phyloP scores from a whole-genome alignment of 208 protist genomes.

The Trypanosoma vivax region DNA sequence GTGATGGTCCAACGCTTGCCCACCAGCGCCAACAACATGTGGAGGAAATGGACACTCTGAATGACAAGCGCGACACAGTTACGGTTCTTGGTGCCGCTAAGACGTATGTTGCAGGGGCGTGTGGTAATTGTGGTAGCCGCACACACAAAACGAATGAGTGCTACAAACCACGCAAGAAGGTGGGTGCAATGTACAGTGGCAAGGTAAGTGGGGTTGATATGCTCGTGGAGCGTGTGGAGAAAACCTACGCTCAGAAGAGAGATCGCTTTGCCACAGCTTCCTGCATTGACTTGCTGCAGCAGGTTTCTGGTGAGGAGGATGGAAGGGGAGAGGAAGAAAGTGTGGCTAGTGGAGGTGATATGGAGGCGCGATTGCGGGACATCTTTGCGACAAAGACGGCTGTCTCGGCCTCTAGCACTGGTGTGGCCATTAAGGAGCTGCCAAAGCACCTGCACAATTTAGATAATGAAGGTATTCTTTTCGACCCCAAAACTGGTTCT shows the following conservation, averaged over 20 bases:
- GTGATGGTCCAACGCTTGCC: constrained; percentile 70
- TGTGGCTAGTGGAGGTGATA: background rate
- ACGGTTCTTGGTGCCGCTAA: constrained; percentile 53
- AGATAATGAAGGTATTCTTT: constrained; percentile 55
- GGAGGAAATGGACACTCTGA: constrained; percentile 21
- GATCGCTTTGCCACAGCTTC: constrained; percentile 61
- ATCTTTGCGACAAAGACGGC: constrained; percentile 49
- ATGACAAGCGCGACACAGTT: constrained; percentile 35
- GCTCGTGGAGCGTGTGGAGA: constrained; percentile 17
- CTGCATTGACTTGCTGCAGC: constrained; percentile 52
- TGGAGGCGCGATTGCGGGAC: constrained; percentile 19
- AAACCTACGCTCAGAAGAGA: constrained; percentile 62
- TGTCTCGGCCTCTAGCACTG: constrained; percentile 35
- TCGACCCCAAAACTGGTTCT: constrained; percentile 79
- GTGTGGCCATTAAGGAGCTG: constrained; percentile 67
- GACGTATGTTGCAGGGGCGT: constrained; percentile 95
- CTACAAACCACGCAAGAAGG: constrained; percentile 80
- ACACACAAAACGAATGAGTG: constrained; percentile 96
- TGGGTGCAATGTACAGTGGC: constrained; percentile 61
- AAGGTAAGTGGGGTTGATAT: constrained; percentile 61
- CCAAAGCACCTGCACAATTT: constrained; percentile 86
- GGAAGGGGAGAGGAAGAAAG: constrained; percentile 11
- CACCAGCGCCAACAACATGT: constrained; percentile 76
- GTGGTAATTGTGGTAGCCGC: constrained; percentile 97
- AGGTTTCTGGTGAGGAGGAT: constrained; percentile 4